These are phyloP conservation scores for Nannochloris sp. DNA, from an alignment of 139 green algal genomes.

Conservation along the genomic window DNA sequence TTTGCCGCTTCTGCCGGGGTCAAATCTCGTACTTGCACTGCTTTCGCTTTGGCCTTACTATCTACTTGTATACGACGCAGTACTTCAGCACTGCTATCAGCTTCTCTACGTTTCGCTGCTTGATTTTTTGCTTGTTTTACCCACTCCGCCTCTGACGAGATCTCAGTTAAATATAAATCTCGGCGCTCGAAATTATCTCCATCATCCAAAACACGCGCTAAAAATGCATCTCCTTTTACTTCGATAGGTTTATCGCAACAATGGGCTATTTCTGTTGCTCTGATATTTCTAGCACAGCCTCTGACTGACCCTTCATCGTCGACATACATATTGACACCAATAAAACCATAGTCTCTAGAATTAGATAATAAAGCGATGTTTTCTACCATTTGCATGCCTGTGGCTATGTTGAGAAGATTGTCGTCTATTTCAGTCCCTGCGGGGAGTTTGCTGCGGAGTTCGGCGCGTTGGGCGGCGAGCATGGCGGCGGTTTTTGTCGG, in stretches of 20 bases:
- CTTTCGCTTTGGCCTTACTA: too few species aligned
- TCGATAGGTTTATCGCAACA: conserved; percentile 60
- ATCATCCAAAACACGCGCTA: conserved; percentile 73
- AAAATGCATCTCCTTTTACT: conserved; percentile 77
- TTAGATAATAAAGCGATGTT: conserved; percentile 71
- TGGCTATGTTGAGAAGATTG: conserved; percentile 24
- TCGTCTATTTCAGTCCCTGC: conserved; percentile 2
- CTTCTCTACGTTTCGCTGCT: neutral
- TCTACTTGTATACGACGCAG: neutral
- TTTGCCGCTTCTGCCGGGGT: conserved; percentile 54
- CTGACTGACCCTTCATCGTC: conserved; percentile 69
- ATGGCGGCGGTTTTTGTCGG: conserved; percentile 20
- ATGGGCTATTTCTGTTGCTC: conserved; percentile 60
- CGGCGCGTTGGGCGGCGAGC: conserved; percentile 1
- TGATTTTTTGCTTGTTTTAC: conserved; percentile 42
- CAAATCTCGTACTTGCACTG: conserved; percentile 9
- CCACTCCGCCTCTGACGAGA: conserved; percentile 58
- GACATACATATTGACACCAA: conserved; percentile 82
- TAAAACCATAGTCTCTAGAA: conserved; percentile 31
- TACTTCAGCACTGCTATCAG: neutral
- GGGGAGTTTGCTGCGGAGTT: conserved; percentile 25
- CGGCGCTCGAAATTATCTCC: conserved; percentile 70
- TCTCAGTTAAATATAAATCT: conserved; percentile 56
- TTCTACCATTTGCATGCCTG: conserved; percentile 49
- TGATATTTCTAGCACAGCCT: conserved; percentile 53